A percentile compares a stretch with the other conserved stretches of the same genome.
phyloP scores from a whole-genome alignment of 768 basidiomycete species.

The Suillus discolor region DNA sequence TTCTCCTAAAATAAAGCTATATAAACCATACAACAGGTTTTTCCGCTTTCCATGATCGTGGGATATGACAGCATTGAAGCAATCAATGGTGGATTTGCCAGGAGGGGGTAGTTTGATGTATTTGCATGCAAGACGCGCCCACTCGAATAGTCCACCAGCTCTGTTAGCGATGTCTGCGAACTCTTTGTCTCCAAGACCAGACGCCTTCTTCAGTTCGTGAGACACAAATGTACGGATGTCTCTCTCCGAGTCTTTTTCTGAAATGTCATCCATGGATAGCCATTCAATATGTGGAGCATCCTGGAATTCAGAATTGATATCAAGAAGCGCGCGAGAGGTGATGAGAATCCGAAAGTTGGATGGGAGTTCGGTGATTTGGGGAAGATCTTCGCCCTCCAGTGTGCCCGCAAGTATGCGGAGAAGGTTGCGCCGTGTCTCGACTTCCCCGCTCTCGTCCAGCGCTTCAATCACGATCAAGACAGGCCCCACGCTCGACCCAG shows the following conservation, averaged over 20 bases:
- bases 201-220: background rate
- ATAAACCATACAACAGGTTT: conserved; percentile 1
- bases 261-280: conserved; percentile 1
- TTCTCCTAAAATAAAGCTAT: background rate
- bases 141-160: conserved; percentile 11
- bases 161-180: background rate
- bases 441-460: conserved; percentile 18
- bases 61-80: conserved; percentile 2
- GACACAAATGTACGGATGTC: conserved; percentile 3
- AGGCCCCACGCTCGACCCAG: conserved; percentile 14
- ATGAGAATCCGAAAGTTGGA: conserved; percentile 14
- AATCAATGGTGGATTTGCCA: background rate
- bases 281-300: background rate
- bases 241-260: background rate
- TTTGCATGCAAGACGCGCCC: conserved; percentile 13
- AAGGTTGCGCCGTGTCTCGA: conserved; percentile 18
- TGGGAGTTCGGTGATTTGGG: conserved; percentile 5
- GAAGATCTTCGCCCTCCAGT: background rate
- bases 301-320: background rate
- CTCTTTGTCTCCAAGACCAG: background rate
- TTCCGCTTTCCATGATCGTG: background rate
- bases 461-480: conserved; percentile 30
- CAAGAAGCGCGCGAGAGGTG: conserved; percentile 13
- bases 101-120: background rate
- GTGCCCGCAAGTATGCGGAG: conserved; percentile 19